Percentiles rank a stretch among this genome's conserved stretches.
Evolutionary conservation across 768 basidiomycete genomes (phyloP).

Genomic region (Auricularia heimuer): DNA sequence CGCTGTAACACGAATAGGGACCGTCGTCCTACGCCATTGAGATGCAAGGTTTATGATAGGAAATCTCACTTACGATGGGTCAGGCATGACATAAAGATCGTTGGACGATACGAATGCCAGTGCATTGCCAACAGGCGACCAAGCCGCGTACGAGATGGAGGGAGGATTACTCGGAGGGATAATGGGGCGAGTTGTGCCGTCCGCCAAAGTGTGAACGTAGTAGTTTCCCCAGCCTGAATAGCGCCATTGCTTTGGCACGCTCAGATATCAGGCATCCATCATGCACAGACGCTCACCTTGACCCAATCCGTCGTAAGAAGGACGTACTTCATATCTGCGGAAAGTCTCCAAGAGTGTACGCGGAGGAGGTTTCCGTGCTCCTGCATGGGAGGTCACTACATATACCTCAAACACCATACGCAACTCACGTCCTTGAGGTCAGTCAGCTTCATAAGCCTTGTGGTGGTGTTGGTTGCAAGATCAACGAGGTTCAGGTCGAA

Average conservation of each 20-base stretch:
- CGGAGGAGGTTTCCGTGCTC: constrained; percentile 40
- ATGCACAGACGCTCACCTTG: constrained; percentile 41
- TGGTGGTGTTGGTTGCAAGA: constrained; percentile 63
- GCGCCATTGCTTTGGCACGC: constrained; percentile 72
- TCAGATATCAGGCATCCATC: not conserved
- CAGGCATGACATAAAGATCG: constrained; percentile 78
- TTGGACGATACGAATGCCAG: constrained; percentile 82
- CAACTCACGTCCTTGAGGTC: constrained; percentile 55
- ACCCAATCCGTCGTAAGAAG: constrained; percentile 64
- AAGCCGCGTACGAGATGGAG: constrained; percentile 66
- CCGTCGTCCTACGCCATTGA: constrained; percentile 20
- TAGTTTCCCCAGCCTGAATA: constrained; percentile 86
- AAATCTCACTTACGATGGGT: constrained; percentile 41
- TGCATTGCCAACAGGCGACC: constrained; percentile 67
- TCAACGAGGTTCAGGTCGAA: constrained; percentile 72
- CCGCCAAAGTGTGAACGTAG: constrained; percentile 74
- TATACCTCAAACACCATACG: constrained; percentile 10
- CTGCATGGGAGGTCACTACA: constrained; percentile 24
- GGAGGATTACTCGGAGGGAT: constrained; percentile 60
- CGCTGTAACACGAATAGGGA: constrained; percentile 65
- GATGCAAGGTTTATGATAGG: not conserved
- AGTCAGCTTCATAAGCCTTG: constrained; percentile 41
- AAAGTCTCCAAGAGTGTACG: constrained; percentile 67
- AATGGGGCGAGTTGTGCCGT: constrained; percentile 61
- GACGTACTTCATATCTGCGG: constrained; percentile 84